Percentiles rank a stretch among this genome's conserved stretches.
These are phyloP conservation scores for Grosmannia huntii DNA, from an alignment of 2,329 filamentous ascomycete genomes.

Conservation along the genomic window DNA sequence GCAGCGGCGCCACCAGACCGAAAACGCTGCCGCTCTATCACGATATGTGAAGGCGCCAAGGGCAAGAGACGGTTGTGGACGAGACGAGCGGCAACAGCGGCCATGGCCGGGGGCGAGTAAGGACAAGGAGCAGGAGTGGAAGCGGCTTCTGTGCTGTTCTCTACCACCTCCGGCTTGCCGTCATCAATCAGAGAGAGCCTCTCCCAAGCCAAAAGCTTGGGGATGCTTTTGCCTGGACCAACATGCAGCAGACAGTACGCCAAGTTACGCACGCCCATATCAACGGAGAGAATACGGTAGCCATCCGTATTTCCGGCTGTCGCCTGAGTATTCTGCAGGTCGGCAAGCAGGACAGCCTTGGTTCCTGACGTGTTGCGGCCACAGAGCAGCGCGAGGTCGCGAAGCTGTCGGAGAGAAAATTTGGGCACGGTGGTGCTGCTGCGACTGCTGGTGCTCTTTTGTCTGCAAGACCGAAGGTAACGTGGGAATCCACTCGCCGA, in stretches of 20 bases:
- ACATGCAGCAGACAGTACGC: constrained; percentile 52
- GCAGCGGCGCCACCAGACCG: constrained; percentile 50
- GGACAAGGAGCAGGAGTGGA: neutral
- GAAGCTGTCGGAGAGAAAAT: constrained; percentile 23
- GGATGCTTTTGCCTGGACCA: neutral
- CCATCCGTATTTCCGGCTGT: constrained; percentile 8
- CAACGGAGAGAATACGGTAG: constrained; percentile 57
- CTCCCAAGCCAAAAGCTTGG: constrained; percentile 16
- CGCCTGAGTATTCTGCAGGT: constrained; percentile 34
- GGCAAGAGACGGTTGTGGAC: constrained; percentile 25
- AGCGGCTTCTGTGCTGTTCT: neutral
- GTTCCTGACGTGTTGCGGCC: constrained; percentile 47
- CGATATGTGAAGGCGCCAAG: constrained; percentile 50
- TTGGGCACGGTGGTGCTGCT: constrained; percentile 19
- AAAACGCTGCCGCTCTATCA: constrained; percentile 52
- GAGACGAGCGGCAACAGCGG: constrained; percentile 20
- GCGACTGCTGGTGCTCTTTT: neutral
- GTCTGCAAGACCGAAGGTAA: neutral
- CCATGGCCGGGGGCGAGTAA: constrained; percentile 23
- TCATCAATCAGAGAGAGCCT: constrained; percentile 12
- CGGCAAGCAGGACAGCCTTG: constrained; percentile 18
- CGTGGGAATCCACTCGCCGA: neutral
- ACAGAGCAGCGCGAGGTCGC: constrained; percentile 46
- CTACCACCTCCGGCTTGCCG: neutral
- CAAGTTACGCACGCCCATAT: constrained; percentile 74